Percentiles rank a stretch among this genome's conserved stretches.
Conservation (phyloP, 345 rosid genomes). For the Rhodomyrtus tomentosa region DNA sequence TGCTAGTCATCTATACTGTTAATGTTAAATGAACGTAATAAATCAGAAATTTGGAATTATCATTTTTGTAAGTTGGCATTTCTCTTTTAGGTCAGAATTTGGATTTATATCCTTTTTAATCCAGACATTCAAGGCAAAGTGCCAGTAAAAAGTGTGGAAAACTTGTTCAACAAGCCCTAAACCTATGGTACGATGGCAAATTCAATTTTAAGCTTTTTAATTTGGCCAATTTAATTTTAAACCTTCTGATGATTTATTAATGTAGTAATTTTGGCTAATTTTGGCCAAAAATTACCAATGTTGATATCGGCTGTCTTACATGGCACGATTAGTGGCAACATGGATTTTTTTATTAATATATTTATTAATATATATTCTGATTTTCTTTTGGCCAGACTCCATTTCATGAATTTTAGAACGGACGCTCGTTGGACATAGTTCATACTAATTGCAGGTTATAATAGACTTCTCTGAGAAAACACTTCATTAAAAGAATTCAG, state of each 20-base stretch:
- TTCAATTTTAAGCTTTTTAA: not conserved
- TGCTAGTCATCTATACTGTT: not conserved
- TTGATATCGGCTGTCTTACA: rapidly evolving
- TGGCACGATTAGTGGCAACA: rapidly evolving
- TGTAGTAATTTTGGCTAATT: not conserved
- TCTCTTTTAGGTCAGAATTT: not conserved
- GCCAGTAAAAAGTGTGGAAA: not conserved
- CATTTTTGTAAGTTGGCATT: not conserved
- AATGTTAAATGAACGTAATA: not conserved
- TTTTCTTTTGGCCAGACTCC: too few relatives aligned
- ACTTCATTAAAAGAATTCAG: not conserved
- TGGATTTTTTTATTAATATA: not conserved
- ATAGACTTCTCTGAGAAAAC: too few relatives aligned
- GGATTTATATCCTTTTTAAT: not conserved
- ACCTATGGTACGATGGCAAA: not conserved
- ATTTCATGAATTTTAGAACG: too few relatives aligned
- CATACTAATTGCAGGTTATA: too few relatives aligned
- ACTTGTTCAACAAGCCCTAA: not conserved
- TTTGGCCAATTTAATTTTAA: not conserved
- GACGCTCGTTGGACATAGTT: too few relatives aligned
- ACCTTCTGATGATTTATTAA: rapidly evolving
- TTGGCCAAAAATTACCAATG: rapidly evolving
- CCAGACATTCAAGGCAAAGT: not conserved
- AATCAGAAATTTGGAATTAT: not conserved
- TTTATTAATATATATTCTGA: too few relatives aligned